A percentile compares a stretch with the other conserved stretches of the same genome.
Conservation (phyloP, 23 red algal genomes). For the Gracilaria caudata region DNA sequence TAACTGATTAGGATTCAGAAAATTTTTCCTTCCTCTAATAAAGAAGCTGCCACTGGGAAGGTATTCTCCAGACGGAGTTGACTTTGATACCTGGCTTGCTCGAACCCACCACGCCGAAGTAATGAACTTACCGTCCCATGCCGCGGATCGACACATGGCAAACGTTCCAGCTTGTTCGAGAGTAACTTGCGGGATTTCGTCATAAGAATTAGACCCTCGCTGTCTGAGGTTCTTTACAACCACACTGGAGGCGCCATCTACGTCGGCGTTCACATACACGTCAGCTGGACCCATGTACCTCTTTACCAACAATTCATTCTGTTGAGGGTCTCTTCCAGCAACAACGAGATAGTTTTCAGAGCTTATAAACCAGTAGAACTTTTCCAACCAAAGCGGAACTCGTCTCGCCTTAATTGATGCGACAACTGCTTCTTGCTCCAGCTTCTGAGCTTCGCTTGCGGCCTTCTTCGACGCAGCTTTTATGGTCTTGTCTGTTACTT, state of each 20-base stretch:
- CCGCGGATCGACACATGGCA: conserved; percentile 83
- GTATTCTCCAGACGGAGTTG: conserved; percentile 75
- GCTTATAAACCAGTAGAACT: conserved; percentile 94
- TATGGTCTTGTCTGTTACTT: conserved; percentile 72
- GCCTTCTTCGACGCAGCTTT: conserved; percentile 73
- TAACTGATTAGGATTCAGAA: conserved; percentile 80
- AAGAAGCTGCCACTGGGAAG: conserved; percentile 88
- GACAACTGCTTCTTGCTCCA: conserved; percentile 69
- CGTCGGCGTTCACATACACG: conserved; percentile 95
- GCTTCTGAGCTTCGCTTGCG: conserved; percentile 50
- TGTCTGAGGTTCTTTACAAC: conserved; percentile 82
- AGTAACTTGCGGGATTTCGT: conserved; percentile 80
- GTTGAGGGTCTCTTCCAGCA: conserved; percentile 88
- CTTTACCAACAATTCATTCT: conserved; percentile 96
- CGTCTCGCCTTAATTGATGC: conserved; percentile 79
- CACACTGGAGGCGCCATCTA: conserved; percentile 85
- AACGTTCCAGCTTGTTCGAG: conserved; percentile 90
- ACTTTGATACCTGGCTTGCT: conserved; percentile 84
- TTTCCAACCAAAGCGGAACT: conserved; percentile 93
- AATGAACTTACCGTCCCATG: conserved; percentile 88
- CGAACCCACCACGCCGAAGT: conserved; percentile 95
- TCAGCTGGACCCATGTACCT: conserved; percentile 88
- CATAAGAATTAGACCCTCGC: conserved; percentile 25
- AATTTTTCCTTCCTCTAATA: conserved; percentile 90
- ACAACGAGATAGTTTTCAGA: conserved; percentile 95